Conservation (phyloP, 305 asterid genomes). For the Fraxinus albicans region DNA sequence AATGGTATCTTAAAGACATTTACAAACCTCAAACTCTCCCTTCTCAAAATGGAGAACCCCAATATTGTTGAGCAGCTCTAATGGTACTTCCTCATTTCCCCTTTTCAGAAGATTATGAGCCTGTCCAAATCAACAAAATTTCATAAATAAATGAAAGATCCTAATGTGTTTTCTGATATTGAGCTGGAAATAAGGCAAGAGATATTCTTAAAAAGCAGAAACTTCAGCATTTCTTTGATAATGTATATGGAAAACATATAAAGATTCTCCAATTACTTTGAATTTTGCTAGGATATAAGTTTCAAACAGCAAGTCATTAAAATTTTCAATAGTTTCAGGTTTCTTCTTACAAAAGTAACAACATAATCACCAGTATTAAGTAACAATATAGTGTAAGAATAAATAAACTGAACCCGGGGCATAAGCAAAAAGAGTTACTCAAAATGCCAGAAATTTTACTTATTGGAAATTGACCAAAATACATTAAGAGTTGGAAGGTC, state of each 20-base stretch:
- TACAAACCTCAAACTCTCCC: constrained; percentile 84
- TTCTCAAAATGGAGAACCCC: constrained; percentile 90
- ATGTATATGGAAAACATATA: neutral
- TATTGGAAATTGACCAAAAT: constrained; percentile 18
- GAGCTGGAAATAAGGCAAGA: neutral
- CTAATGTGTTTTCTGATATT: neutral
- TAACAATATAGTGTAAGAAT: constrained; percentile 3
- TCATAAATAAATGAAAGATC: neutral
- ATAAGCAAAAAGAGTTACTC: neutral
- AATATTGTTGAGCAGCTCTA: constrained; percentile 82
- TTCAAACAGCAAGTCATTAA: constrained; percentile 9
- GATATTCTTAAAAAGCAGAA: neutral
- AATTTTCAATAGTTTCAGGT: neutral
- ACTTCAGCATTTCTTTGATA: neutral
- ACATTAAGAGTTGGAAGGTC: constrained; percentile 16
- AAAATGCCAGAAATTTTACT: constrained; percentile 4
- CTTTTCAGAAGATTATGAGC: constrained; percentile 75
- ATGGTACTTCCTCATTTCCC: constrained; percentile 71
- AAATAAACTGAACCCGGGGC: neutral
- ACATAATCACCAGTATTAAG: neutral
- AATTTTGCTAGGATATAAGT: neutral
- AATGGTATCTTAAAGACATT: constrained; percentile 12
- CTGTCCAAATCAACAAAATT: constrained; percentile 40
- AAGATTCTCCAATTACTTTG: neutral
- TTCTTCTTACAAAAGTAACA: neutral